Conservation (phyloP, 1,284 basidiomycete species). For the Phenoliferia sp. region DNA sequence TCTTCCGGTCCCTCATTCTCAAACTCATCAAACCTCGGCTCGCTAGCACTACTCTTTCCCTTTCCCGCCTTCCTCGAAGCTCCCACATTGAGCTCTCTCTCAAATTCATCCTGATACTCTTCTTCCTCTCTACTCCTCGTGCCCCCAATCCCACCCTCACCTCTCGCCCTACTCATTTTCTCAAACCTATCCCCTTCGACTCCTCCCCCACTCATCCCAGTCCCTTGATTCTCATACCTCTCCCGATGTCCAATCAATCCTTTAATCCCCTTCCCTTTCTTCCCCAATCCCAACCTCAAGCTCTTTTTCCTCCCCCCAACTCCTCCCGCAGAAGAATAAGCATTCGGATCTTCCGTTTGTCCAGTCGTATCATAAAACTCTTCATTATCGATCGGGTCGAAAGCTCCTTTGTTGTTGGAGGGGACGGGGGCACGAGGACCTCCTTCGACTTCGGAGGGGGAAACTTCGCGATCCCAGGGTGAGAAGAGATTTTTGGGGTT, state of each 20-base stretch:
- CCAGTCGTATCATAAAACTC: conserved; percentile 18
- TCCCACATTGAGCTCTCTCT: conserved; percentile 29
- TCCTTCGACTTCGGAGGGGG: conserved; percentile 28
- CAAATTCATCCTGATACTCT: conserved; percentile 31
- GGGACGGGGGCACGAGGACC: conserved; percentile 2
- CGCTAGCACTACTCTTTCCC: too few relatives aligned
- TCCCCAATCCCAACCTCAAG: neutral
- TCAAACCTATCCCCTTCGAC: conserved; percentile 10
- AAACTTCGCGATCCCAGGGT: conserved; percentile 28
- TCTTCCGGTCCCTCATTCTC: too few relatives aligned
- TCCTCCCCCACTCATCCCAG: neutral
- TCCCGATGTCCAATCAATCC: conserved; percentile 20
- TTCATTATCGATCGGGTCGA: conserved; percentile 28
- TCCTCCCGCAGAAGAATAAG: neutral
- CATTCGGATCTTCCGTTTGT: neutral
- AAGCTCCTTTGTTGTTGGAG: neutral
- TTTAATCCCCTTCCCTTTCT: conserved; percentile 22
- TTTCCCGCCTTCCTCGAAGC: neutral
- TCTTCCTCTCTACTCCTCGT: conserved; percentile 7
- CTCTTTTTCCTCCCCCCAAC: conserved; percentile 20
- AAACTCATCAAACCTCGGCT: too few relatives aligned
- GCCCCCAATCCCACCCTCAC: neutral
- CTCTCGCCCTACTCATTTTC: conserved; percentile 7
- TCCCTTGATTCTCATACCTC: conserved; percentile 21
- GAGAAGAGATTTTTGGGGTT: conserved; percentile 12